Conservation (phyloP, 2,329 filamentous ascomycete genomes). For the Aspergillus bombycis region DNA sequence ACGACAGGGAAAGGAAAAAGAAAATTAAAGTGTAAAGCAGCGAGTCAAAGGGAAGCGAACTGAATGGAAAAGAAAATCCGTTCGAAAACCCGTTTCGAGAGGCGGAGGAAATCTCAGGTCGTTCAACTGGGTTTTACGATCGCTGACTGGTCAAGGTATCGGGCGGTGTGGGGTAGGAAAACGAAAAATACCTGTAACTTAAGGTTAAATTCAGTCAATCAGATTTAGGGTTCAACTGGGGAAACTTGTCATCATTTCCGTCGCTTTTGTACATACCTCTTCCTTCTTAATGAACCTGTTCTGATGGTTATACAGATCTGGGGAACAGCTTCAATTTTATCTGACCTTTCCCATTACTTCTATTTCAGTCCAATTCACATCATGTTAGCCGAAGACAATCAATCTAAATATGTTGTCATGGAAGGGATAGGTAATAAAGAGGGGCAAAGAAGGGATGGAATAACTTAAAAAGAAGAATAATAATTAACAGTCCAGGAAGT, state of each 20-base stretch:
- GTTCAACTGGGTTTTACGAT: conserved; percentile 6
- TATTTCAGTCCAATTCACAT: background rate
- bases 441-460: background rate
- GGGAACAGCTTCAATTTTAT: background rate
- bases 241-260: background rate
- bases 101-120: conserved; percentile 14
- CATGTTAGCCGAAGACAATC: background rate
- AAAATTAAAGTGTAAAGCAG: conserved; percentile 5
- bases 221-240: background rate
- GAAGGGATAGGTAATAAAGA: background rate
- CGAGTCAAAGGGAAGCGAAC: conserved; percentile 7
- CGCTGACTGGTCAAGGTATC: background rate
- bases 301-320: background rate
- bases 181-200: conserved; percentile 7
- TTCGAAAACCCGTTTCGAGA: conserved; percentile 3
- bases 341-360: background rate
- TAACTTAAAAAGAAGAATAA: background rate
- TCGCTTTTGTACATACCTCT: background rate
- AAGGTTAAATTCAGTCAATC: background rate
- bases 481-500: background rate
- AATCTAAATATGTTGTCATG: background rate
- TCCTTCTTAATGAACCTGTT: too few species aligned
- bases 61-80: conserved; percentile 11
- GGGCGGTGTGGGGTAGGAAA: conserved; percentile 7
- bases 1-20: conserved; percentile 6